Evolutionary conservation across 2,329 filamentous ascomycete species (phyloP), one percentile per base, ranked within the genome.

Genomic region (Magnaporthiopsis incrustans): DNA sequence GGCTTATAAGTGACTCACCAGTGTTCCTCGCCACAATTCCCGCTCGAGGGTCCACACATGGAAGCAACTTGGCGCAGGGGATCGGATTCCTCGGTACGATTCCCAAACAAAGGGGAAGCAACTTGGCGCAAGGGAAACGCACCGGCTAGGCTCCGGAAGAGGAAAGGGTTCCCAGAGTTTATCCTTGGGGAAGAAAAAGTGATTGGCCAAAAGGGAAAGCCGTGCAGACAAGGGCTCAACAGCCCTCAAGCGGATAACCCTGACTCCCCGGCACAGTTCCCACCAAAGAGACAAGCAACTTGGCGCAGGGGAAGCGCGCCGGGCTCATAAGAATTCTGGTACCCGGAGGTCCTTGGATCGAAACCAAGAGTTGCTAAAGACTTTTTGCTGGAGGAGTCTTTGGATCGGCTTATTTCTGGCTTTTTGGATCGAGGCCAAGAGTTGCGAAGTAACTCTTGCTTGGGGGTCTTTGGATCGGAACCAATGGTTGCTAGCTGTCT

Each of bases 301-400:
- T 63, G 62, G 62, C 62, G 62, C 62, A 63, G 53, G 53, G 62
- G 62, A 63, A 63, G 67, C 68, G 64, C 70, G 68, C 68, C 69
- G 69, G 69, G 69, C 69, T 69, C 69, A 71, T 71, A n/a, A n/a
- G n/a, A n/a, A 71, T 30, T 30, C 30, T 30, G 30, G 30, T 30
- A 71, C 69, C 69, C 69, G 68, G 68, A 70, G 68, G 69, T 69
- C 68, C 66, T 66, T 68, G 64, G 69, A 70, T 70, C 68, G 68
- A 63, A 59, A 63, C 62, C 53, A 59, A 44, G 27, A 63, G 57
- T 63, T 63, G 62, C 62, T 63, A 63, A 67, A 5, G 10, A 35
- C 32, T 59, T 57, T 61, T 35, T 38, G 38, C 59, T 35, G 12
- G 11, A 30, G 7, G 30, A 30, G 30, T 30, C 30, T 30, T 38